Evolutionary conservation across 1,284 basidiomycete species (phyloP), one percentile per base, ranked within the genome.

Genomic region (Ustilago loliicola): DNA sequence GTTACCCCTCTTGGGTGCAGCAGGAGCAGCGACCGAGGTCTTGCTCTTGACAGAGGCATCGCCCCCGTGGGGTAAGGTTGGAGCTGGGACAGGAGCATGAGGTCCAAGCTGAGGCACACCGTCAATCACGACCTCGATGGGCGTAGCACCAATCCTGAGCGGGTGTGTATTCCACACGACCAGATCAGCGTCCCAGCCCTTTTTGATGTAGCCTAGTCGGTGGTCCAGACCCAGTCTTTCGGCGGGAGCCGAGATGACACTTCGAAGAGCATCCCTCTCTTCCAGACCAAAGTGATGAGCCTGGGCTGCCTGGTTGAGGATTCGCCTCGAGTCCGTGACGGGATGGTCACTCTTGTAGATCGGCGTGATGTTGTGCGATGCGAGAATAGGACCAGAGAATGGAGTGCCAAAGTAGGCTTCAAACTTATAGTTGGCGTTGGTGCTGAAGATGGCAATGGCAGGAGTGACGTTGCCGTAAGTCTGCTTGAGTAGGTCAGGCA

Each of bases 151-250:
- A 13, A 87, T 72, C 11, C 66, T 90, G 30, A 96, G 89, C 0
- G 94, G 94, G 86, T 94, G 94, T 25, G 91, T 92, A 79, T 95
- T 93, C 94, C 94, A 96, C 4, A 96, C 89, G 19, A 95, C 93
- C n/a, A 96, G 79, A 85, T 95, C 93, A 40, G 87, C 87, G 69
- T 87, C 88, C 71, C 87, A 88, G 19, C 93, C 93, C 81, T 88
- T 83, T 63, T 90, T 89, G 38, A 95, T 86, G 79, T 89, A 91
- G 1, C 95, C 95, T 61, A 97, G 88, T 32, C 95, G 90, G 85
- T 97, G 94, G 66, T 91, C 92, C 66, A 93, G 88, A 1, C 94
- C 95, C 69, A 94, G 88, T 1, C 92, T 89, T 42, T 89, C 89
- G 1, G 95, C 94, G 1, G 95, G 91, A 13, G 91, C 92, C 1